Evolutionary conservation across 2,329 filamentous ascomycete genomes (phyloP), one percentile per base, ranked within the genome.

Genomic region (Cladosporium sp.): DNA sequence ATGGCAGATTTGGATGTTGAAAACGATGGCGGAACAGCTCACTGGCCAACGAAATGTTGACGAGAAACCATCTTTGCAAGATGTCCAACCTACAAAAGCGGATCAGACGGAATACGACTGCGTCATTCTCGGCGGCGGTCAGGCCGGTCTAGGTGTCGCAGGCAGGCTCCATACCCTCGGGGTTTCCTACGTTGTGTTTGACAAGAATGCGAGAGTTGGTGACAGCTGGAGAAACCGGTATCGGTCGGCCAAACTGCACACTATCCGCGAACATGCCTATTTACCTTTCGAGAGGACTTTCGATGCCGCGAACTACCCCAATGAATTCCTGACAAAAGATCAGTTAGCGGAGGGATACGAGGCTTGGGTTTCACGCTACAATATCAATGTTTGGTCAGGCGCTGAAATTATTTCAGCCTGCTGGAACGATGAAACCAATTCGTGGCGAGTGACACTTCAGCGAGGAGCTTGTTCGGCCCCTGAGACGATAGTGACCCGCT

Each of bases 381-480:
- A 65, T 41, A 63, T 73, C 37, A 71, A 73, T 36, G 60, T 70
- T 9, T 70, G 68, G 65, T 64, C 67, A 5, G 66, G 61, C 1
- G 71, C 70, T 0, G 59, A 56, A 6, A 58, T 74, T 3, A 63
- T 66, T 30, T 64, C 64, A 2, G 68, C 70, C 0, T 59, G 57
- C 1, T 75, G 71, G 69, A 65, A 72, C 43, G 61, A 70, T 4
- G 40, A 50, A 1, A 62, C 60, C 19, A 58, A 63, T 20, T 54
- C 59, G 37, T 76, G 73, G 73, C n/a, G n/a, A n/a, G n/a, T n/a
- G n/a, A n/a, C n/a, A n/a, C n/a, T n/a, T n/a, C n/a, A n/a, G n/a
- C n/a, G n/a, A n/a, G n/a, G n/a, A n/a, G n/a, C n/a, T n/a, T n/a
- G n/a, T n/a, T n/a, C n/a, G 32, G 11, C 4, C 13, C 32, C 32